These are phyloP conservation scores for Trichopus zeylanicus DNA, from an alignment of 116 monocot species.

Conservation along the genomic window DNA sequence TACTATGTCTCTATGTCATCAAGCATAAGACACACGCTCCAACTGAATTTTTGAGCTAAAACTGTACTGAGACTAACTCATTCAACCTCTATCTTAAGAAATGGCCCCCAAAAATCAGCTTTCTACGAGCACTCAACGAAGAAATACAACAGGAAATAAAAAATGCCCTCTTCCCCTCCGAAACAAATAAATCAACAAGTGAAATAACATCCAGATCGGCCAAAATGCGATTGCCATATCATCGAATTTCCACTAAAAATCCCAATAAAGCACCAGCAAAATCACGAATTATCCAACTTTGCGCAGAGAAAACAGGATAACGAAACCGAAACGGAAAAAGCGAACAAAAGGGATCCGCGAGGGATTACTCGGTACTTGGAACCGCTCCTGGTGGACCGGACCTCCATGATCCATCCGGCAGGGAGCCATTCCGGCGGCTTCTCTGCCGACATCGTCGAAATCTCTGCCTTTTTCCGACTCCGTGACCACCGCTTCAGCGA, in stretches of 20 bases:
- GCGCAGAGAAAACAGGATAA: background rate
- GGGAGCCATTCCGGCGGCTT: slow-evolving; percentile 46
- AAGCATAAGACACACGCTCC: no score
- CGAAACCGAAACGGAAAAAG: background rate
- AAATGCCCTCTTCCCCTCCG: no score
- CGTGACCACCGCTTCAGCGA: no score
- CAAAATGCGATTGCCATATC: background rate
- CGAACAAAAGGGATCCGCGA: background rate
- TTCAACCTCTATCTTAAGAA: no score
- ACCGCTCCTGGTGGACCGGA: slow-evolving; percentile 13
- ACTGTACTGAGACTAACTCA: no score
- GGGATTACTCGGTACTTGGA: slow-evolving; percentile 21
- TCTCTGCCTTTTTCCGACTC: no score
- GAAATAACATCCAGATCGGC: background rate
- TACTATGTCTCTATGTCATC: no score
- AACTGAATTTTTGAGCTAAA: no score
- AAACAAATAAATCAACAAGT: background rate
- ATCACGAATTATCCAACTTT: background rate
- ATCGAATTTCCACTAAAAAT: background rate
- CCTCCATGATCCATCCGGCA: slow-evolving; percentile 40
- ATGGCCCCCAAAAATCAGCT: no score
- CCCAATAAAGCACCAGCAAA: background rate
- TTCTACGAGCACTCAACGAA: no score
- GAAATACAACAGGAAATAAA: no score
- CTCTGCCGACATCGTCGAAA: slow-evolving; percentile 13